Percentiles rank a stretch among this genome's conserved stretches.
These are phyloP conservation scores for Candida xiaguanensis DNA, from an alignment of 805 yeast species.

Conservation along the genomic window DNA sequence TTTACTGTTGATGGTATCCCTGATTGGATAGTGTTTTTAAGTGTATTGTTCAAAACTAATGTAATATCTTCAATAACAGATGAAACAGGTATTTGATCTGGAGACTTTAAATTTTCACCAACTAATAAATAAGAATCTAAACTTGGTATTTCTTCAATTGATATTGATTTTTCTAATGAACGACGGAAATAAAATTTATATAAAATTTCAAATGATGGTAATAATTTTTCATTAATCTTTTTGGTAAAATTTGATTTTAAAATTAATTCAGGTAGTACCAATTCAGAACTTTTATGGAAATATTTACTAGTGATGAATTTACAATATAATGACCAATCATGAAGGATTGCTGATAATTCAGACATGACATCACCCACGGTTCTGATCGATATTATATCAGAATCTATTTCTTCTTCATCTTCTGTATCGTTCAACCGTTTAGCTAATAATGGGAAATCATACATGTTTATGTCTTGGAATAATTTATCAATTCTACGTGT, in stretches of 20 bases:
- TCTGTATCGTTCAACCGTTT: conserved; percentile 13
- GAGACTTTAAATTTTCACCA: conserved; percentile 19
- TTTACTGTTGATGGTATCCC: conserved; percentile 61
- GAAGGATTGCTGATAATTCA: conserved; percentile 74
- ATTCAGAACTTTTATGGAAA: conserved; percentile 37
- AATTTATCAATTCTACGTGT: conserved; percentile 55
- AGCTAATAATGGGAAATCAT: conserved; percentile 33
- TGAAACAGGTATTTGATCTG: conserved; percentile 65
- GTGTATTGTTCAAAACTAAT: conserved; percentile 63
- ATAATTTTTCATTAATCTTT: conserved; percentile 50
- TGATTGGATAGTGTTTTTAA: conserved; percentile 65
- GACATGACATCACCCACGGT: conserved; percentile 62
- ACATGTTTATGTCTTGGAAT: conserved; percentile 51
- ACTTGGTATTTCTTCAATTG: conserved; percentile 71
- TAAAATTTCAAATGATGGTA: conserved; percentile 63
- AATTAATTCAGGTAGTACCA: conserved; percentile 50
- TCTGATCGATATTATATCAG: conserved; percentile 45
- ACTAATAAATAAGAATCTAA: conserved; percentile 36
- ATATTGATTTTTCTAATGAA: conserved; percentile 77
- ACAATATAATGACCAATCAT: conserved; percentile 80
- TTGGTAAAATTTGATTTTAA: conserved; percentile 49
- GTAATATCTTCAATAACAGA: conserved; percentile 86
- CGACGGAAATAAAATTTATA: conserved; percentile 66
- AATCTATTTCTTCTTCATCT: conserved; percentile 25
- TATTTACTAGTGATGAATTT: conserved; percentile 70